Conservation (phyloP, 1,284 basidiomycete genomes). For the Blastosporella zonata region DNA sequence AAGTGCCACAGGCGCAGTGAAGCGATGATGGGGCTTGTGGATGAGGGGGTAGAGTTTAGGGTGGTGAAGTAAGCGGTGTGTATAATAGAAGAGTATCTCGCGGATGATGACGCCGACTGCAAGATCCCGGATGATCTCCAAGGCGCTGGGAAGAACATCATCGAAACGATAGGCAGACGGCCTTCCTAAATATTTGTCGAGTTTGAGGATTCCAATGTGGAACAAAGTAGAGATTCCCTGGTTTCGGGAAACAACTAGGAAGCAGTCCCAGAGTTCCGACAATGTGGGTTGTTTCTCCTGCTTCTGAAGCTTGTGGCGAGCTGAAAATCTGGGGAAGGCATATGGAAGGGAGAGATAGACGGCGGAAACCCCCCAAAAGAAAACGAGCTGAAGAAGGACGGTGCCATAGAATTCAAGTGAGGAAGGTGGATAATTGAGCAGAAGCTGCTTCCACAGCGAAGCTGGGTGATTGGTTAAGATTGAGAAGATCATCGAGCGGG, state of each 20-base stretch:
- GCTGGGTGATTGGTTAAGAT: background rate
- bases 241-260: slow-evolving; percentile 18
- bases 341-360: slow-evolving; percentile 19
- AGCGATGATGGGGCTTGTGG: slow-evolving; percentile 24
- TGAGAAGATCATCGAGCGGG: too few species aligned
- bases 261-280: slow-evolving; percentile 21
- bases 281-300: slow-evolving; percentile 22
- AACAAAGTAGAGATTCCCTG: slow-evolving; percentile 18
- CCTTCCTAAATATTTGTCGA: background rate
- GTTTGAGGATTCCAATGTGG: slow-evolving; percentile 14
- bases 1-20: slow-evolving; percentile 25
- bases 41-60: slow-evolving; percentile 21
- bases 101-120: slow-evolving; percentile 15
- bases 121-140: slow-evolving; percentile 18
- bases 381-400: slow-evolving; percentile 16
- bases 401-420: slow-evolving; percentile 22
- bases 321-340: slow-evolving; percentile 20
- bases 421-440: slow-evolving; percentile 11
- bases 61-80: slow-evolving; percentile 22
- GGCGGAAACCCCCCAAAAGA: slow-evolving; percentile 21
- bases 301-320: slow-evolving; percentile 23
- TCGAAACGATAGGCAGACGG: slow-evolving; percentile 19
- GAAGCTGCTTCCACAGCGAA: slow-evolving; percentile 15
- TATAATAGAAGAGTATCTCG: slow-evolving; percentile 25
- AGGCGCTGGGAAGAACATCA: slow-evolving; percentile 9